Evolutionary conservation across 2,329 filamentous ascomycete genomes (phyloP), one percentile per base, ranked within the genome.

Genomic region (Fusarium sp.): DNA sequence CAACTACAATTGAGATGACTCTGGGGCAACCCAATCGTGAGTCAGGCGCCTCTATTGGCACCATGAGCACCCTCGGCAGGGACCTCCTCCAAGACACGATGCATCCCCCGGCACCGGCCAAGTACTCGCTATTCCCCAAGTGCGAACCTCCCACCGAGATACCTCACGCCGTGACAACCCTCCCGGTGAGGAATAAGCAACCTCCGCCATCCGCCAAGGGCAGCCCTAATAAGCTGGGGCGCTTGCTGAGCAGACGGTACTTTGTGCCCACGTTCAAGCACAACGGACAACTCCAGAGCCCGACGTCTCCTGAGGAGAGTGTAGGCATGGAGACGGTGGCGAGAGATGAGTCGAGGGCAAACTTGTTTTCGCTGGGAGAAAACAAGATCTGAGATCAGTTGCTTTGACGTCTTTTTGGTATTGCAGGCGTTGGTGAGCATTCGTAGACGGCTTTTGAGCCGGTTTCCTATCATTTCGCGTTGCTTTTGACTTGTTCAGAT

Each of bases 21-120:
- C 35, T 13, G 13, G 27, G 13, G 24, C 35, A 57, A 8, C 14
- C n/a, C 24, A 45, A 37, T 16, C 16, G 20, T 31, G 33, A 27
- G 33, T 37, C 35, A 41, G 35, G 6, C 31, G 29, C 54, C 33
- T 78, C 76, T 10, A 37, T n/a, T 29, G 70, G 67, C 18, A 73
- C 74, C 2, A 76, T 79, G 73, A 79, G 77, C 39, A 78, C 74
- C 5, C 67, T 79, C 10, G 73, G 73, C 37, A 71, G 62, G 48
- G 67, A 75, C 22, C 75, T 78, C 13, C 58, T 76, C 37, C 43
- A 29, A 10, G 77, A 79, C 57, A 76, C 76, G 35, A 76, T 75
- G 73, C 69, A 69, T 16, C 50, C 71, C 3, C 69, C 71, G 2
- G 13, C 65, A 6, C 59, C 71, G 33, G 24, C 54, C 22, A 67